These are phyloP conservation scores for Bacidia rubella DNA, from an alignment of 495 filamentous ascomycete genomes.

Conservation along the genomic window DNA sequence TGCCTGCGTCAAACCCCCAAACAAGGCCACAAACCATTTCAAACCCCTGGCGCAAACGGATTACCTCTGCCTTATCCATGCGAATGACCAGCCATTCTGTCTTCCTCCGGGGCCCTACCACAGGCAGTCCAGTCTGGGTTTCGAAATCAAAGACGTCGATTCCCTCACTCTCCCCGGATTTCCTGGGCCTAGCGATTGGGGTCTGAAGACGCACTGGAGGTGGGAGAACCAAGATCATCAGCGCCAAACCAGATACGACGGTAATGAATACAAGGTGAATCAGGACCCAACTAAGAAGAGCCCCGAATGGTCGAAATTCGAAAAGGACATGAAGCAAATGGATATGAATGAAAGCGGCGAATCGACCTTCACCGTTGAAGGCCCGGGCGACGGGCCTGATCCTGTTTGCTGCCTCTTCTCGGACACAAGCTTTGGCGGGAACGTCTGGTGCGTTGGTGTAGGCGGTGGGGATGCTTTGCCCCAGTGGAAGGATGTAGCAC, in stretches of 20 bases:
- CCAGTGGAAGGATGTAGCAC: constrained; percentile 2
- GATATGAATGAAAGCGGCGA: constrained; percentile 1
- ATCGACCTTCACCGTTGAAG: constrained; percentile 3
- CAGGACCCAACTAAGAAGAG: background rate
- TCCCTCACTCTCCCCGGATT: background rate
- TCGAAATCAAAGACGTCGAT: constrained; percentile 10
- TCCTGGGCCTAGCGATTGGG: background rate
- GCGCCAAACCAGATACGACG: background rate
- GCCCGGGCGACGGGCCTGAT: constrained; percentile 2
- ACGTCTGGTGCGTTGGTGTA: constrained; percentile 2
- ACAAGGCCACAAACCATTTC: constrained; percentile 1
- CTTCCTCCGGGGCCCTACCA: constrained; percentile 4
- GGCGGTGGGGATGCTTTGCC: background rate
- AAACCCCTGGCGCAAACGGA: background rate
- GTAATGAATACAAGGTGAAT: constrained; percentile 2
- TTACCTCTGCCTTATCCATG: constrained; percentile 7
- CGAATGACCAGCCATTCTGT: constrained; percentile 1
- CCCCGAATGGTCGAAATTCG: background rate
- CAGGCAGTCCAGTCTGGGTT: constrained; percentile 6
- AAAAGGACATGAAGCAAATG: background rate
- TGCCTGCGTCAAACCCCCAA: background rate
- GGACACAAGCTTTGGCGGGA: background rate
- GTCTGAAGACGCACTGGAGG: constrained; percentile 5
- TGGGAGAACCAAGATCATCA: background rate
- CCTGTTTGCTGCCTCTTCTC: constrained; percentile 9